These are phyloP conservation scores for Silene noctiflora DNA, from an alignment of 179 eudicot genomes.

Conservation along the genomic window DNA sequence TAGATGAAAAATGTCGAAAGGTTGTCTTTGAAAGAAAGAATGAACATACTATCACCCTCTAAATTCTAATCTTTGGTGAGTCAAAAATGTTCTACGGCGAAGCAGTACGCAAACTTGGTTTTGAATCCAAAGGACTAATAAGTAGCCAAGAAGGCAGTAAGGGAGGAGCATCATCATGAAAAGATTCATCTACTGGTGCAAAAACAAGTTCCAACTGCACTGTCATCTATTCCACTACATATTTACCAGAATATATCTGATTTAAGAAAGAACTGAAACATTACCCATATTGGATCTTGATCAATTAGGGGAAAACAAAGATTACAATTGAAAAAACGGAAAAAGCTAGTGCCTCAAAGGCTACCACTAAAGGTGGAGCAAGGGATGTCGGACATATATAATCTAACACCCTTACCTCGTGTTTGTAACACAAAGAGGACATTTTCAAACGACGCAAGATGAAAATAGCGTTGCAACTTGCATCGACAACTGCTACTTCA, in stretches of 20 bases:
- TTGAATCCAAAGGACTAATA: conserved; percentile 44
- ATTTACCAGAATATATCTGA: conserved; percentile 29
- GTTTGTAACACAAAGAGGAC: too few species aligned
- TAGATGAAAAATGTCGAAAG: too few species aligned
- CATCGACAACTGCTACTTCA: too few species aligned
- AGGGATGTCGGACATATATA: too few species aligned
- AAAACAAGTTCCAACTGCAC: conserved; percentile 46
- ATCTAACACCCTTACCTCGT: too few species aligned
- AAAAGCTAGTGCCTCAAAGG: too few species aligned
- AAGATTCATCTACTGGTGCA: conserved; percentile 49
- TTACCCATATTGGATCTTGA: neutral
- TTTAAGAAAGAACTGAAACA: neutral
- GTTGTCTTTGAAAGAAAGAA: neutral
- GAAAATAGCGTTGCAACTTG: too few species aligned
- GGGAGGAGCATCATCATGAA: conserved; percentile 49
- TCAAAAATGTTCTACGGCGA: neutral
- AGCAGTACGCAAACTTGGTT: conserved; percentile 21
- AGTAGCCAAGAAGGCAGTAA: conserved; percentile 18
- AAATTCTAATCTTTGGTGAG: too few species aligned
- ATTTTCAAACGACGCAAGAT: too few species aligned
- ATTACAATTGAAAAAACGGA: too few species aligned
- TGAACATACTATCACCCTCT: neutral
- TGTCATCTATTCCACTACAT: conserved; percentile 43
- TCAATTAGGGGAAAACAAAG: too few species aligned
- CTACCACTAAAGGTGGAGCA: too few species aligned